These are phyloP conservation scores for Pseudozyma hubeiensis DNA, from an alignment of 1,284 basidiomycete genomes.

Conservation along the genomic window DNA sequence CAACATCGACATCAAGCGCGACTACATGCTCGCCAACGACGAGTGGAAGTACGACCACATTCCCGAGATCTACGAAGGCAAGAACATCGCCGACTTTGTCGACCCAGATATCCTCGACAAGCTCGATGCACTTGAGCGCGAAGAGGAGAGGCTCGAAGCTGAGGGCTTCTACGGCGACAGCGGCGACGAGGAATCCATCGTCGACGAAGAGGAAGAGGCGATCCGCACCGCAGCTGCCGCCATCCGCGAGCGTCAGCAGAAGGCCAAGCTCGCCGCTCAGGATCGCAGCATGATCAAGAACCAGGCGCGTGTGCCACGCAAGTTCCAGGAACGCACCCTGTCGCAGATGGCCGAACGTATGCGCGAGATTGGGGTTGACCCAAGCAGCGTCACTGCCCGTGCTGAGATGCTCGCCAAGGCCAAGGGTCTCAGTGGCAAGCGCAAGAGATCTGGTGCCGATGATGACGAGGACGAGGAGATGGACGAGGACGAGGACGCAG, in stretches of 20 bases:
- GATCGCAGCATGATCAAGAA: conserved; percentile 90
- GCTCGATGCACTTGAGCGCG: conserved; percentile 94
- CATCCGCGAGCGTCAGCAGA: conserved; percentile 75
- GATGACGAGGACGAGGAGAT: conserved; percentile 68
- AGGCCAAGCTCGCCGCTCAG: conserved; percentile 82
- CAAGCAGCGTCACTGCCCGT: conserved; percentile 85
- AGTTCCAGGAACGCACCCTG: conserved; percentile 80
- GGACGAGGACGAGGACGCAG: conserved; percentile 67
- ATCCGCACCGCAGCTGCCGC: conserved; percentile 79
- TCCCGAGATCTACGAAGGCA: conserved; percentile 96
- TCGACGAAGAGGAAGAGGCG: conserved; percentile 90
- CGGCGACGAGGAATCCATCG: conserved; percentile 79
- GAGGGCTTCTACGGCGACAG: conserved; percentile 95
- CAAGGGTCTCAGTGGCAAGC: conserved; percentile 76
- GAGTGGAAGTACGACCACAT: conserved; percentile 97
- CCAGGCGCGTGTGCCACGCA: conserved; percentile 84
- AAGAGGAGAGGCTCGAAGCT: conserved; percentile 91
- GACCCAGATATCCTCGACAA: conserved; percentile 98
- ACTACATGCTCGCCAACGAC: conserved; percentile 88
- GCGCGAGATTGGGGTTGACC: conserved; percentile 88
- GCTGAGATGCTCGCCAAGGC: conserved; percentile 85
- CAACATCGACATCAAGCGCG: conserved; percentile 73
- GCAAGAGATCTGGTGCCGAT: conserved; percentile 72
- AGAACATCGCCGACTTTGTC: conserved; percentile 99
- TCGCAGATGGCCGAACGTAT: conserved; percentile 84